Percentiles rank a stretch among this genome's conserved stretches.
phyloP scores from a whole-genome alignment of 805 yeast species.

The Zygosaccharomyces bisporus region DNA sequence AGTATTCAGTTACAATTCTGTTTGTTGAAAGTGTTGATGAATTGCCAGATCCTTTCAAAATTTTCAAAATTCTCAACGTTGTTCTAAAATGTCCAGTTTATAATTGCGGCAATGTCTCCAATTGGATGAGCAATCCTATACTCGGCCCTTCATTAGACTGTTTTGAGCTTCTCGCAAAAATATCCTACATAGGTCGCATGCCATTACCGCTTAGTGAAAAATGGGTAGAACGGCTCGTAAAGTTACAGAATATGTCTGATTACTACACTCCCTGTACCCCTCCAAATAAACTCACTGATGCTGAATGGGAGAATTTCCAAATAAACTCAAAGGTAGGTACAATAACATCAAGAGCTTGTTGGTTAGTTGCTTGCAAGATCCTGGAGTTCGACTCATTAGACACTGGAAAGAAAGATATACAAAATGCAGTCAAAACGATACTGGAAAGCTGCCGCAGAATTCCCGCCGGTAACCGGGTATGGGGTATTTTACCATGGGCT shows the following conservation, averaged over 20 bases:
- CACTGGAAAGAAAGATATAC: constrained; percentile 12
- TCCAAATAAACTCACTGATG: constrained; percentile 14
- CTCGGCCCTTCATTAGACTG: constrained; percentile 40
- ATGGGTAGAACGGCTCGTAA: constrained; percentile 15
- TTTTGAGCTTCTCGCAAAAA: constrained; percentile 39
- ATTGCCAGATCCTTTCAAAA: constrained; percentile 19
- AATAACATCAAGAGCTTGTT: constrained; percentile 21
- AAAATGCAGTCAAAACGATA: constrained; percentile 16
- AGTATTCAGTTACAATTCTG: constrained; percentile 19
- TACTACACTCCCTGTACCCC: constrained; percentile 21
- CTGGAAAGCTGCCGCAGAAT: constrained; percentile 17
- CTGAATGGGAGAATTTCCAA: constrained; percentile 19
- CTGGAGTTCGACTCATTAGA: constrained; percentile 15
- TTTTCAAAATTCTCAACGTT: constrained; percentile 17
- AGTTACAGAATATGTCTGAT: constrained; percentile 18
- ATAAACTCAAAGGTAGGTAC: constrained; percentile 20
- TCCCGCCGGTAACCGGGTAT: constrained; percentile 19
- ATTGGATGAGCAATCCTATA: constrained; percentile 44
- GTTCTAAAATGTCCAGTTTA: constrained; percentile 24
- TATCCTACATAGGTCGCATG: constrained; percentile 37
- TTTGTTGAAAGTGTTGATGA: constrained; percentile 12
- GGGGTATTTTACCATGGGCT: constrained; percentile 25
- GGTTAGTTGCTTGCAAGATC: constrained; percentile 20
- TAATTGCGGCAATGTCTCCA: constrained; percentile 23
- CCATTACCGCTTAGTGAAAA: constrained; percentile 17